These are phyloP conservation scores for Pisolithus albus DNA, from an alignment of 768 basidiomycete genomes.

Conservation along the genomic window DNA sequence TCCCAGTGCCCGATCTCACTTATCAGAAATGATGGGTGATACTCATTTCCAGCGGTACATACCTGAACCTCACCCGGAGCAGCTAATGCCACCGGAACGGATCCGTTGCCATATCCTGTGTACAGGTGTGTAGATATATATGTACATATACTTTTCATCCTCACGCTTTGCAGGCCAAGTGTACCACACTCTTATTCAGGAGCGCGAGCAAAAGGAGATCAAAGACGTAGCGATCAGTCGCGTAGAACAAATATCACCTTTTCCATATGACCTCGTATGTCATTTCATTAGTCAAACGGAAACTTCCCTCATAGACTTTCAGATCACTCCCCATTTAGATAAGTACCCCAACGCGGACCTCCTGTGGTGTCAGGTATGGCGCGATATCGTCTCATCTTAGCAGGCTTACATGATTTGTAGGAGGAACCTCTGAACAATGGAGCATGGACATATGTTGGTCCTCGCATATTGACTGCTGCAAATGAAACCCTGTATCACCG, in stretches of 20 bases:
- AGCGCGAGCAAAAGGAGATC: constrained; percentile 86
- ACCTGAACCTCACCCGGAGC: constrained; percentile 71
- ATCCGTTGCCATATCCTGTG: constrained; percentile 91
- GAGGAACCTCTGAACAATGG: constrained; percentile 98
- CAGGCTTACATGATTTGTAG: constrained; percentile 25
- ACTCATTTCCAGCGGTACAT: constrained; percentile 92
- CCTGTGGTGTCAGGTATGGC: constrained; percentile 79
- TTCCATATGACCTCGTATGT: constrained; percentile 90
- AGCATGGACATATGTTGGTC: constrained; percentile 93
- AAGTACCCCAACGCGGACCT: constrained; percentile 92
- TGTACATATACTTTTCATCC: constrained; percentile 1
- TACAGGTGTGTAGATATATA: constrained; percentile 40
- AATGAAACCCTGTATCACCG: constrained; percentile 86
- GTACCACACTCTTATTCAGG: constrained; percentile 82
- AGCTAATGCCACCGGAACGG: constrained; percentile 71
- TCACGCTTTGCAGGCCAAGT: constrained; percentile 66
- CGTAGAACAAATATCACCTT: constrained; percentile 91
- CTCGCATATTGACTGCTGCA: constrained; percentile 90
- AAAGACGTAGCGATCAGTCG: constrained; percentile 92
- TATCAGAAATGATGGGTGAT: constrained; percentile 85
- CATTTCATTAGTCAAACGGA: neutral
- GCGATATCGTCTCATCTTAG: neutral
- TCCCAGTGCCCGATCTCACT: constrained; percentile 79
- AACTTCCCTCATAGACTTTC: constrained; percentile 8
- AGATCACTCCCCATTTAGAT: constrained; percentile 92